Evolutionary conservation across 805 yeast genomes (phyloP), one percentile per base, ranked within the genome.

Genomic region (Citeromyces nyonsensis): DNA sequence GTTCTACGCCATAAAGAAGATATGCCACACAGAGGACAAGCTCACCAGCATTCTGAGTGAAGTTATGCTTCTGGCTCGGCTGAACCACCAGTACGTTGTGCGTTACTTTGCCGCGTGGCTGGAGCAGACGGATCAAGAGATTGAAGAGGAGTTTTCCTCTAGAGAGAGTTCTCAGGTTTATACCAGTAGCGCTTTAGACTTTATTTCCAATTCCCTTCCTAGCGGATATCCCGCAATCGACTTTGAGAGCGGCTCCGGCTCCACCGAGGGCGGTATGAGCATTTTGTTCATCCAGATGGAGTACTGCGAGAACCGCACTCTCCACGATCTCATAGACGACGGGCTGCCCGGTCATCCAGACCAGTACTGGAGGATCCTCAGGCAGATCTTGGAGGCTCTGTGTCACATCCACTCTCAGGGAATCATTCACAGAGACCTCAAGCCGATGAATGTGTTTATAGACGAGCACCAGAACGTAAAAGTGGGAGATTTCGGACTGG

Each of bases 101-200:
- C 60, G 99, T 35, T 91, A 91, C 53, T 91, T 82, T 54, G 94
- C 96, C 3, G 95, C 96, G 0, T 91, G 99, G 99, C 68, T 88
- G 4, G 96, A 86, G 47, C 22, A 27, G 15, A 27, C 15, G 11
- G 29, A 27, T 10, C 15, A 27, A 6, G 11, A 15, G 10, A 12
- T 27, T 12, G 29, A 27, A n/a, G 15, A 27, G 7, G 15, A 11
- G 11, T 20, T 10, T 7, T 27, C 29, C 3, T 15, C 15, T 10
- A 15, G 11, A 10, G 22, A 27, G 13, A 27, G 18, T 18, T 27
- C 29, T 27, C 29, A 14, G 28, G 47, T 54, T 8, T 49, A 47
- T 25, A 52, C 56, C 35, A 54, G 48, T 28, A 50, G 59, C 29
- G 58, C 54, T 28, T 63, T 78, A 37, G 93, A 80, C 47, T 80